Evolutionary conservation across 257 asterid genomes (phyloP).

Genomic region (Scutellaria galericulata): DNA sequence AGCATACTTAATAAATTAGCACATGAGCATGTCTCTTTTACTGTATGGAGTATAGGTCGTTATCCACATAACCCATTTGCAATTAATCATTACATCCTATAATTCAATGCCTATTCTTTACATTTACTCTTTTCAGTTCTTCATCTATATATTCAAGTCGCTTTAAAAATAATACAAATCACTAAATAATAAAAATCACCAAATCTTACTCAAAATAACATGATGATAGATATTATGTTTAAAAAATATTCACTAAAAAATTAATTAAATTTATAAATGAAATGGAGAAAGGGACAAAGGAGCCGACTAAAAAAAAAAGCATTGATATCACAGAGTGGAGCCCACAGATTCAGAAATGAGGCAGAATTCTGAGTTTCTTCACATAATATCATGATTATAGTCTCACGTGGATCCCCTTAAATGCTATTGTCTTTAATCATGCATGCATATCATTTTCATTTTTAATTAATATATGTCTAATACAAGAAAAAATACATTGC

Average conservation of each 20-base stretch:
- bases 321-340: constrained; percentile 12
- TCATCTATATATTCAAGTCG: not conserved
- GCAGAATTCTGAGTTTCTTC: constrained; percentile 33
- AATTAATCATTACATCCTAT: not conserved
- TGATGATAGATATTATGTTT: not conserved
- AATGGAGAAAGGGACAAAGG: constrained; percentile 32
- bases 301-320: constrained; percentile 25
- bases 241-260: too few species aligned
- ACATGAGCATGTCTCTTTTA: constrained; percentile 34
- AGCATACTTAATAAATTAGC: constrained; percentile 37
- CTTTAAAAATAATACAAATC: not conserved
- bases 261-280: not conserved
- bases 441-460: constrained; percentile 19
- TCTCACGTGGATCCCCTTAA: constrained; percentile 45
- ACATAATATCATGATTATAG: not conserved
- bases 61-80: not conserved
- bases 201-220: not conserved
- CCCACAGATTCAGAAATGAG: constrained; percentile 9
- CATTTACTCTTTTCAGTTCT: not conserved
- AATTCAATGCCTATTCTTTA: not conserved
- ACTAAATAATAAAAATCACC: not conserved
- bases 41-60: not conserved
- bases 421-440: constrained; percentile 36
- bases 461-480: too few species aligned
- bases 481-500: too few species aligned